A percentile compares a stretch with the other conserved stretches of the same genome.
phyloP scores from a whole-genome alignment of 257 asterid genomes.

The Fraxinus pennsylvanica region DNA sequence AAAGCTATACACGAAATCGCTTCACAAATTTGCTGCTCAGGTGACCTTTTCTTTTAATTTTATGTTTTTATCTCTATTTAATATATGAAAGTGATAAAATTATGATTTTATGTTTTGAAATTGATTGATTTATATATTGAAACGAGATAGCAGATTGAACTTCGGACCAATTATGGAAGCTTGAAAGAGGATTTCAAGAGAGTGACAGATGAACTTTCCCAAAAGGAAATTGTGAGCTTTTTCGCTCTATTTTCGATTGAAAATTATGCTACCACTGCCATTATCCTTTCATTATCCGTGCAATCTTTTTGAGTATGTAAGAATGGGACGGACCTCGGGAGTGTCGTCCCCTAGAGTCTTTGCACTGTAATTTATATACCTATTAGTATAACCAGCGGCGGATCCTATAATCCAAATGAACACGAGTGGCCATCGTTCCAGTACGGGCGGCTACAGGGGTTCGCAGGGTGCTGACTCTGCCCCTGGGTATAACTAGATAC shows the following conservation, averaged over 20 bases:
- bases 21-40: constrained; percentile 33
- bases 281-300: neutral
- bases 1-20: constrained; percentile 27
- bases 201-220: constrained; percentile 24
- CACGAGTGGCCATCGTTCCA: too few relatives aligned
- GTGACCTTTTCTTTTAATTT: constrained; percentile 13
- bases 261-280: too few relatives aligned
- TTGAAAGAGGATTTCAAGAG: constrained; percentile 44
- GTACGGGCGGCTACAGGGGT: too few relatives aligned
- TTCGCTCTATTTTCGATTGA: neutral
- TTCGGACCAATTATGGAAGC: constrained; percentile 30
- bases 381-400: too few relatives aligned
- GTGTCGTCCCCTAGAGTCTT: neutral
- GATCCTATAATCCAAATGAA: too few relatives aligned
- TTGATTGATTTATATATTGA: neutral
- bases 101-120: neutral
- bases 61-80: neutral
- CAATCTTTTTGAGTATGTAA: neutral
- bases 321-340: neutral
- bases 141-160: constrained; percentile 34
- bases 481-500: neutral
- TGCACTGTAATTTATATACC: neutral
- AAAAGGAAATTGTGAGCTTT: constrained; percentile 38
- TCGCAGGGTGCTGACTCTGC: too few relatives aligned
- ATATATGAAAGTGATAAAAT: neutral